Evolutionary conservation across 2,329 filamentous ascomycete genomes (phyloP).

Genomic region (Xylaria sp.): DNA sequence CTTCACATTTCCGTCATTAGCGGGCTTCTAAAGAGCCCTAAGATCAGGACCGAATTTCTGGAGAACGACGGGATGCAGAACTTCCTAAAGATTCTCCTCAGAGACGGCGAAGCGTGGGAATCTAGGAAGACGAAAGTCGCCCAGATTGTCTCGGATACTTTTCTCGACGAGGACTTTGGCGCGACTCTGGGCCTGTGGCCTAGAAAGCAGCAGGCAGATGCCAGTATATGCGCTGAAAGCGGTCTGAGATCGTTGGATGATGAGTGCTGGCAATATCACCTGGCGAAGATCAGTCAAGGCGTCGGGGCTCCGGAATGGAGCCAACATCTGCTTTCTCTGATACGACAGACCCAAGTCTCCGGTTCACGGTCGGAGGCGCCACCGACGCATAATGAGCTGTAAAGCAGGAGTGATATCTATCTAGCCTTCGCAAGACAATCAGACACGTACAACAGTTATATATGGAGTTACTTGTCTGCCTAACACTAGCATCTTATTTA

Average conservation of each 20-base stretch:
- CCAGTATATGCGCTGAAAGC: conserved; percentile 52
- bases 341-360: conserved; percentile 36
- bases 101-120: conserved; percentile 61
- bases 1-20: conserved; percentile 61
- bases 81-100: conserved; percentile 64
- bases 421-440: neutral
- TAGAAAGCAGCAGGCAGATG: conserved; percentile 49
- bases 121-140: conserved; percentile 65
- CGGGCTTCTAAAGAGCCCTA: conserved; percentile 65
- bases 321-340: conserved; percentile 44
- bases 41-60: conserved; percentile 67
- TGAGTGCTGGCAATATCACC: conserved; percentile 69
- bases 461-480: neutral
- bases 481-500: neutral
- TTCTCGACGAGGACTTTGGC: conserved; percentile 73
- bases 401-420: conserved; percentile 10
- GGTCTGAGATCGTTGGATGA: conserved; percentile 54
- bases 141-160: conserved; percentile 71
- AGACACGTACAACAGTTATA: neutral
- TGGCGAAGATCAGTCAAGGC: conserved; percentile 45
- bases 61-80: conserved; percentile 63
- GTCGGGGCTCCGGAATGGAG: conserved; percentile 57
- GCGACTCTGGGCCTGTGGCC: conserved; percentile 69
- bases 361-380: conserved; percentile 10
- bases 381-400: conserved; percentile 32